Conservation (phyloP, 2,329 filamentous ascomycete genomes). For the Geosmithia morbida region DNA sequence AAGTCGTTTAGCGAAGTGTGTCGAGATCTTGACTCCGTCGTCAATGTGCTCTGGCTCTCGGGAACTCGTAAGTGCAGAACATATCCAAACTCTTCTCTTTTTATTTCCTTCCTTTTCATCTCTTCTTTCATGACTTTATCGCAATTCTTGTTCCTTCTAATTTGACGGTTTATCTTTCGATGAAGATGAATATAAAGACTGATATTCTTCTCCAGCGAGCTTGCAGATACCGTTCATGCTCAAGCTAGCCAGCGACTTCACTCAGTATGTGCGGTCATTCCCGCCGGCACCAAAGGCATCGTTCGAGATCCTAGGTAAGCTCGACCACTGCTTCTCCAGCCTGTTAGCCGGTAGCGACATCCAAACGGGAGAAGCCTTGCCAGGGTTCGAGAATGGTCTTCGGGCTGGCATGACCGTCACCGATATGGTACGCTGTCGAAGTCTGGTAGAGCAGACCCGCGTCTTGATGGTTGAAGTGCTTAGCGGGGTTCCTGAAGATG, state of each 20-base stretch:
- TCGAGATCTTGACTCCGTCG: slow-evolving; percentile 56
- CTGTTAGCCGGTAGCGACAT: slow-evolving; percentile 55
- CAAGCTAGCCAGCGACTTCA: slow-evolving; percentile 58
- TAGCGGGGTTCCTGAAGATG: slow-evolving; percentile 27
- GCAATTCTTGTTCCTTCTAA: neutral
- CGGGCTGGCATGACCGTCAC: slow-evolving; percentile 57
- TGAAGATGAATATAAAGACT: neutral
- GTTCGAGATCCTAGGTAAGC: slow-evolving; percentile 58
- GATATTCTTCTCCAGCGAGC: slow-evolving; percentile 34
- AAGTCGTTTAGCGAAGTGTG: slow-evolving; percentile 54
- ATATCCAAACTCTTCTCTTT: too few relatives aligned
- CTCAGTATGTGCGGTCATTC: slow-evolving; percentile 60
- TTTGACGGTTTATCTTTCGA: neutral
- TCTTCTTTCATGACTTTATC: too few relatives aligned
- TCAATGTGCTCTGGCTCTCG: slow-evolving; percentile 76
- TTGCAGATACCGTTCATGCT: slow-evolving; percentile 78
- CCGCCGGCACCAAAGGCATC: slow-evolving; percentile 44
- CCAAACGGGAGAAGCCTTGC: slow-evolving; percentile 47
- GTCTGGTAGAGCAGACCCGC: slow-evolving; percentile 64
- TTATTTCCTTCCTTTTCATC: too few relatives aligned
- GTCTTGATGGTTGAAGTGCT: slow-evolving; percentile 56
- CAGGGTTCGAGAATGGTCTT: slow-evolving; percentile 52
- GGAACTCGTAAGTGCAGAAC: slow-evolving; percentile 55
- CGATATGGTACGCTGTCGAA: slow-evolving; percentile 79
- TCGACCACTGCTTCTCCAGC: slow-evolving; percentile 73